Base-by-base conservation (phyloP, 805 yeast species). In the Monosporozyma yasuniensis region DNA sequence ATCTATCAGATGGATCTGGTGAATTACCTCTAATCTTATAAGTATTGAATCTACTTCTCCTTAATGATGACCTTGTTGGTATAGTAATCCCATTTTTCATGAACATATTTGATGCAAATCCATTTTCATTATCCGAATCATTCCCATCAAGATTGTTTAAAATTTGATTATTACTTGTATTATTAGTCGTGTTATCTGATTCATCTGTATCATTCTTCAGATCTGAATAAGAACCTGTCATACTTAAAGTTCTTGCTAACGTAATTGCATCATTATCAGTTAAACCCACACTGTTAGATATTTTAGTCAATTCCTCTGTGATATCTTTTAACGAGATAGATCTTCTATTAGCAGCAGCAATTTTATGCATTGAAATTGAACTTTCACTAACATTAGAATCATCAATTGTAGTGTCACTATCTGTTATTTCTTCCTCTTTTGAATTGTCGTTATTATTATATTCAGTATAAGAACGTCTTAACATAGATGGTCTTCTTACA, bases 241-340 rank as follows among this genome's bases (percentile, higher is more conserved):
- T 76, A 2, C 91, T 83, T 46, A 88, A 72, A 1, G 93, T 81
- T 59, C 95, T 72, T 0, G 95, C 96, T 50, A 87, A 71, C 0
- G 95, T 80, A 4, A 84, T 83, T 0, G 96, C 95, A 69, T 87
- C 95, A 38, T 82, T 77, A 3, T 88, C 81, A 48, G 80, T 83
- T 65, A 86, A 68, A 0, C 95, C 93, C 0, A 91, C 95, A 66
- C 81, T 72, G 55, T 81, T 83, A 0, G 91, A 80, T 44, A 89
- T 70, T 44, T 76, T 79, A 55, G 86, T 84, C 49, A 90, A 71
- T 64, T 90, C 96, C 53, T 71, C 78, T 2, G 95, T 83, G 35
- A 86, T 74, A 48, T 83, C 87, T 52, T 78, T 77, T 56, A 86
- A 70, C 0, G 91, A 83, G 3, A 89, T 86, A 7, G 59, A 52